Evolutionary conservation across 2,329 filamentous ascomycete species (phyloP).

Genomic region (Grosmannia penicillata): DNA sequence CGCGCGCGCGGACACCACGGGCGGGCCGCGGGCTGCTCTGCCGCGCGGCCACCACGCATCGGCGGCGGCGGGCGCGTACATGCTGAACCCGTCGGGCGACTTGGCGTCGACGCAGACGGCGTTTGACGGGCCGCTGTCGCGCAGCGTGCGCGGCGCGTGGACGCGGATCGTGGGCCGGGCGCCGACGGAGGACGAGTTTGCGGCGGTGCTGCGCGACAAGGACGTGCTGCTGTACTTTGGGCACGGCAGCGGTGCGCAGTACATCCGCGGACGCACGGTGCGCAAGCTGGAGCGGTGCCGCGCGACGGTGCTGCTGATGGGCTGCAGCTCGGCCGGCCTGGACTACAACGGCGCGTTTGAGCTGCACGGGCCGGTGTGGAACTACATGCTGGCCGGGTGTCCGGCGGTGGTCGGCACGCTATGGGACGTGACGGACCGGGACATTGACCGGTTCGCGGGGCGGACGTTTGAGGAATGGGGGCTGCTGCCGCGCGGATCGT

Average conservation of each 20-base stretch:
- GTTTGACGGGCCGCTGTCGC: constrained; percentile 51
- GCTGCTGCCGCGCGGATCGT: constrained; percentile 38
- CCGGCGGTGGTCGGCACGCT: constrained; percentile 83
- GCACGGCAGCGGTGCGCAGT: constrained; percentile 88
- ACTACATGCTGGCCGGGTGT: constrained; percentile 78
- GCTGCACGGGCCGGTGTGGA: constrained; percentile 76
- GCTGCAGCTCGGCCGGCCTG: constrained; percentile 76
- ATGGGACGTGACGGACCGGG: constrained; percentile 96
- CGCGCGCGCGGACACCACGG: background rate
- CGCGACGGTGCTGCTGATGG: constrained; percentile 79
- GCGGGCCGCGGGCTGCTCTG: background rate
- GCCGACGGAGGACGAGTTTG: constrained; percentile 69
- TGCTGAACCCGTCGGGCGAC: constrained; percentile 82
- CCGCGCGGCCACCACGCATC: constrained; percentile 39
- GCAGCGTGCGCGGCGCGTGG: constrained; percentile 52
- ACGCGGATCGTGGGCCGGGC: constrained; percentile 49
- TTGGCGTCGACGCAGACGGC: constrained; percentile 63
- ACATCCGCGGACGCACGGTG: constrained; percentile 74
- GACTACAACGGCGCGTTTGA: constrained; percentile 77
- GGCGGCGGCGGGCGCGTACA: constrained; percentile 47
- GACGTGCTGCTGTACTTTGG: constrained; percentile 87
- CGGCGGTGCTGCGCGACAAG: constrained; percentile 45
- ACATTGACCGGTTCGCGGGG: constrained; percentile 86
- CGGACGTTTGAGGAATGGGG: constrained; percentile 78
- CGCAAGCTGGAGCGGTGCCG: constrained; percentile 57